Base-by-base conservation (phyloP, 768 basidiomycete genomes). In the Lactifluus volemus region DNA sequence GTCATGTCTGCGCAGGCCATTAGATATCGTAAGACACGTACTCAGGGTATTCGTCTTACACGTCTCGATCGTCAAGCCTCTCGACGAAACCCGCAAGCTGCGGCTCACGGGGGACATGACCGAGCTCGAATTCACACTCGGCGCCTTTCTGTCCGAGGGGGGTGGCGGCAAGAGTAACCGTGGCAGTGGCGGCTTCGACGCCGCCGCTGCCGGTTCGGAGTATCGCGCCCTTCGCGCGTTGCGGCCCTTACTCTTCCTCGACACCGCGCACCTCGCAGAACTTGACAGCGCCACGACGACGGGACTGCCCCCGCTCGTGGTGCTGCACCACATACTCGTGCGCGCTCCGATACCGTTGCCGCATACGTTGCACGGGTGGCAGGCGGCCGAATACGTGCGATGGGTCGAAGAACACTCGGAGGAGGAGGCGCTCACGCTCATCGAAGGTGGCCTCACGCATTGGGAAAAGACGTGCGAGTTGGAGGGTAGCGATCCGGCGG, bases 21-120 rank as follows among this genome's bases (percentile, higher is more conserved):
- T 67, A 39, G 60, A 78, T 6, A 83, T 97, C 39, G 88, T 87
- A 55, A 84, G 85, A 65, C 88, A 88, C 70, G 83, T 88, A 39
- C 86, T 98, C 50, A 81, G 82, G 64, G 88, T 84, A 3, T 99
- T 98, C 72, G 84, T 99, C 10, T 73, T 98, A 41, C 95, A 99
- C 68, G 86, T 89, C n/a, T 96, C 92, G 29, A 92, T 98, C 59
- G 90, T 87, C 9, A 84, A 85, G 67, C 95, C 95, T 0, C 78
- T 98, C 5, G 88, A 93, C 5, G 97, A 99, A 75, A 81, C 82
- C 60, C 94, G 95, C 14, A 98, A 97, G 71, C 81, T 99, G 29
- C 94, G 96, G 73, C 78, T 98, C 64, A 92, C 93, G 59, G 89
- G 85, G 50, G 96, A 99, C 72, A 96, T 98, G 93, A 89, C 95